phyloP scores from a whole-genome alignment of 1,284 basidiomycete species.

The Athelia sp. region DNA sequence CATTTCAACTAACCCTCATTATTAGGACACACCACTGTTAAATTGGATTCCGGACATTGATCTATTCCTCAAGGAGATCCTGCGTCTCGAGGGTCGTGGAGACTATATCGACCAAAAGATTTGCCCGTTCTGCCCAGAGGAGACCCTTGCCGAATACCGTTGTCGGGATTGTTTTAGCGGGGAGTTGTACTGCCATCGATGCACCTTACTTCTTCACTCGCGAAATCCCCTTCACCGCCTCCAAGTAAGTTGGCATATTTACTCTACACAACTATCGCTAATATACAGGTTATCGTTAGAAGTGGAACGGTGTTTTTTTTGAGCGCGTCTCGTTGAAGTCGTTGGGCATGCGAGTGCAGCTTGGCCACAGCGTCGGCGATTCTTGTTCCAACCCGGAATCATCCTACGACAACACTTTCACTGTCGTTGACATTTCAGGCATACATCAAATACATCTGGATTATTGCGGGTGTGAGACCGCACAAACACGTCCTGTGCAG shows the following conservation, averaged over 20 bases:
- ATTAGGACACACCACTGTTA: too few species aligned
- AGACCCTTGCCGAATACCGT: background rate
- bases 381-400: constrained; percentile 9
- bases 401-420: constrained; percentile 13
- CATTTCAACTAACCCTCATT: too few species aligned
- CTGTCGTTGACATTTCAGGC: constrained; percentile 24
- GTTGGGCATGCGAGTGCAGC: constrained; percentile 17
- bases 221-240: constrained; percentile 8
- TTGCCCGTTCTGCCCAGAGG: too few species aligned
- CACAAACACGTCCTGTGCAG: constrained; percentile 12
- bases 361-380: constrained; percentile 13
- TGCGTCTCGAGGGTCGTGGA: too few species aligned
- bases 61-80: too few species aligned
- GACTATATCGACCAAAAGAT: too few species aligned
- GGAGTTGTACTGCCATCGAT: constrained; percentile 4
- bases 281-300: background rate
- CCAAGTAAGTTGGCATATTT: constrained; percentile 5
- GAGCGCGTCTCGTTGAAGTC: constrained; percentile 7
- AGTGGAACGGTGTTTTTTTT: constrained; percentile 3
- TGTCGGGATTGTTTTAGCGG: constrained; percentile 10
- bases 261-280: too few species aligned
- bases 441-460: constrained; percentile 24
- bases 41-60: too few species aligned
- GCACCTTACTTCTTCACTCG: constrained; percentile 2
- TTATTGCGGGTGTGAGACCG: constrained; percentile 24